Conservation (phyloP, 164 flowering plant species). For the Sedum album region DNA sequence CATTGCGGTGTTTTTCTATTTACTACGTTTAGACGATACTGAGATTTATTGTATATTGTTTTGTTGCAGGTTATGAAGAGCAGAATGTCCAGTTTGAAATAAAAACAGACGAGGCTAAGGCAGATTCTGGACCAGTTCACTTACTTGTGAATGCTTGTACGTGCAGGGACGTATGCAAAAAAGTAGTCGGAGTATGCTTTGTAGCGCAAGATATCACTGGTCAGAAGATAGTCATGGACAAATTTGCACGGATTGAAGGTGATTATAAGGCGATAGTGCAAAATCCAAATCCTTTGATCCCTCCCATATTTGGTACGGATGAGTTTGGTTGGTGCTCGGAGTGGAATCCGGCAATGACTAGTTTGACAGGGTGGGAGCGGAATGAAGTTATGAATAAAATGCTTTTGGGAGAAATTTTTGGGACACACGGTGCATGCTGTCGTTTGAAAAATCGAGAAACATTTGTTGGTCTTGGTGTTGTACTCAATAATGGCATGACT, state of each 20-base stretch:
- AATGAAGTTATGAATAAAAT: constrained; percentile 79
- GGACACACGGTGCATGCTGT: constrained; percentile 60
- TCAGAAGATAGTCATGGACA: constrained; percentile 88
- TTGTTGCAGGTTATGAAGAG: constrained; percentile 73
- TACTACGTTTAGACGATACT: too few species aligned
- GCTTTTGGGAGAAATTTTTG: constrained; percentile 91
- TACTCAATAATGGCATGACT: constrained; percentile 69
- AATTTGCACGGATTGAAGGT: constrained; percentile 92
- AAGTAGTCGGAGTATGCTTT: constrained; percentile 85
- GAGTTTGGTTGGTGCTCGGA: constrained; percentile 98
- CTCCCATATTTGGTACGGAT: constrained; percentile 90
- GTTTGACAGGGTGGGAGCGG: constrained; percentile 65
- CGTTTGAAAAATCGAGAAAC: constrained; percentile 78
- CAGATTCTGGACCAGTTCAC: constrained; percentile 53
- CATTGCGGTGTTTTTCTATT: neutral
- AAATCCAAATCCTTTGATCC: constrained; percentile 79
- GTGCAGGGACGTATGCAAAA: constrained; percentile 65
- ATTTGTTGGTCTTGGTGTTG: constrained; percentile 68
- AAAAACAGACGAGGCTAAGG: constrained; percentile 48
- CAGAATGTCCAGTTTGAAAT: constrained; percentile 73
- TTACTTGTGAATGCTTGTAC: constrained; percentile 94
- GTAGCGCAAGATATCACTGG: constrained; percentile 87
- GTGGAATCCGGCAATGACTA: constrained; percentile 90
- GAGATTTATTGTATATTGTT: neutral
- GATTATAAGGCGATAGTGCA: constrained; percentile 93